These are phyloP conservation scores for Rhizomucor miehei DNA, from an alignment of 371 early-diverging fungal species.

Conservation along the genomic window DNA sequence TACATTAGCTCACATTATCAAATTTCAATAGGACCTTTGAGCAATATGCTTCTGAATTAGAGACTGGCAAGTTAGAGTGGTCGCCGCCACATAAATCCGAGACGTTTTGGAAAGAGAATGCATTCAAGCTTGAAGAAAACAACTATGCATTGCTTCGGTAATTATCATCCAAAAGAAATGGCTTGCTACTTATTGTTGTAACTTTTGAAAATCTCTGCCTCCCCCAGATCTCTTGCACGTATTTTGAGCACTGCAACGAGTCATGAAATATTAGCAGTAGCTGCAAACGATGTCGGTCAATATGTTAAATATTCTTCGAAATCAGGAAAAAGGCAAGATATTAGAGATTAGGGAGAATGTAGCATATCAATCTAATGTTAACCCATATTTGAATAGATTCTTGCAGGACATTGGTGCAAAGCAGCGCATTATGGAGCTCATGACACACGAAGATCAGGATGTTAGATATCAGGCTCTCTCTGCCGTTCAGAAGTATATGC, in stretches of 20 bases:
- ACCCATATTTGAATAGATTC: slow-evolving; percentile 42
- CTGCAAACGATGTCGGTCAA: slow-evolving; percentile 92
- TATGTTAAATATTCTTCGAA: slow-evolving; percentile 82
- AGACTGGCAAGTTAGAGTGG: slow-evolving; percentile 89
- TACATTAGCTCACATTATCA: neutral
- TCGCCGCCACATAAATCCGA: slow-evolving; percentile 90
- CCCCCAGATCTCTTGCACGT: slow-evolving; percentile 57
- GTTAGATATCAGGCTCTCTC: slow-evolving; percentile 89
- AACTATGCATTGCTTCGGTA: slow-evolving; percentile 73
- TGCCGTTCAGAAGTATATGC: slow-evolving; percentile 78
- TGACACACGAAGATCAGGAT: slow-evolving; percentile 82
- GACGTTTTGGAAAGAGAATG: slow-evolving; percentile 92
- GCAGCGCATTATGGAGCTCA: slow-evolving; percentile 91
- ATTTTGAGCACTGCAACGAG: slow-evolving; percentile 65
- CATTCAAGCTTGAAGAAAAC: slow-evolving; percentile 71
- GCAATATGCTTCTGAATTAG: slow-evolving; percentile 87
- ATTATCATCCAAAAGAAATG: neutral
- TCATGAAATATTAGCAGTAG: slow-evolving; percentile 76
- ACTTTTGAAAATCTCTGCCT: slow-evolving; percentile 7
- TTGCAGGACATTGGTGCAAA: slow-evolving; percentile 91
- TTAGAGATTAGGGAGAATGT: neutral
- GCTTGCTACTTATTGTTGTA: neutral
- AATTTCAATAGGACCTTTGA: slow-evolving; percentile 90
- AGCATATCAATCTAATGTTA: neutral
- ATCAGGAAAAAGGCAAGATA: slow-evolving; percentile 71